phyloP scores from a whole-genome alignment of 768 basidiomycete genomes.

The Suillus weaverae region DNA sequence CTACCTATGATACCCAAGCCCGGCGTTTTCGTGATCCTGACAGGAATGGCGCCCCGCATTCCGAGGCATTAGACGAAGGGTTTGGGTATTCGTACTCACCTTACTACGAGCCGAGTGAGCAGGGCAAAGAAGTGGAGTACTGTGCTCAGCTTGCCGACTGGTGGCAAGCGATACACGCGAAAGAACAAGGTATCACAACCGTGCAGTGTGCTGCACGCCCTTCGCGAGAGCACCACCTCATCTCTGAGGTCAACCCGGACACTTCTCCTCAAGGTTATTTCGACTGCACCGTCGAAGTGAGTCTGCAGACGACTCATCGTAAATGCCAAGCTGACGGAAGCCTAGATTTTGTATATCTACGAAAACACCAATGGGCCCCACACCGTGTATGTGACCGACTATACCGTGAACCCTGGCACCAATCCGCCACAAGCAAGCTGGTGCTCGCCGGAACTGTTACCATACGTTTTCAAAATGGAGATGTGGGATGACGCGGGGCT shows the following conservation, averaged over 20 bases:
- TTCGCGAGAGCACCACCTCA: conserved; percentile 43
- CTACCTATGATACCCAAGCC: conserved; percentile 45
- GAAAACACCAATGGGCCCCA: conserved; percentile 39
- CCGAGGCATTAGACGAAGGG: conserved; percentile 31
- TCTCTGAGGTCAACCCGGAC: conserved; percentile 50
- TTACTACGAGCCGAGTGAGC: conserved; percentile 41
- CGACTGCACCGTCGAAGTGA: conserved; percentile 63
- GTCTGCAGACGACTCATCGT: conserved; percentile 9
- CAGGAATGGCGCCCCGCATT: conserved; percentile 37
- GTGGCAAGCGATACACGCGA: conserved; percentile 43
- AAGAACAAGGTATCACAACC: conserved; percentile 16
- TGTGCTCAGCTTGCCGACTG: conserved; percentile 48
- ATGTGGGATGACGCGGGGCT: conserved; percentile 56
- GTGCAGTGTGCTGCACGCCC: conserved; percentile 13
- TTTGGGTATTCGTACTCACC: conserved; percentile 44
- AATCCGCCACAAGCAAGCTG: conserved; percentile 39
- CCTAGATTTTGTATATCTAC: conserved; percentile 51
- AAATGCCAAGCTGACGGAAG: not conserved
- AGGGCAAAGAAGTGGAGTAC: conserved; percentile 40
- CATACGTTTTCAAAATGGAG: conserved; percentile 51
- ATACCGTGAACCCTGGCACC: conserved; percentile 45
- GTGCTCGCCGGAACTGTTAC: conserved; percentile 47
- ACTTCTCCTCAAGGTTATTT: conserved; percentile 52
- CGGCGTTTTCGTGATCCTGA: conserved; percentile 41
- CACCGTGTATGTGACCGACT: conserved; percentile 66